These are phyloP conservation scores for Pleomassaria siparia DNA, from an alignment of 2,329 filamentous ascomycete genomes.

Conservation along the genomic window DNA sequence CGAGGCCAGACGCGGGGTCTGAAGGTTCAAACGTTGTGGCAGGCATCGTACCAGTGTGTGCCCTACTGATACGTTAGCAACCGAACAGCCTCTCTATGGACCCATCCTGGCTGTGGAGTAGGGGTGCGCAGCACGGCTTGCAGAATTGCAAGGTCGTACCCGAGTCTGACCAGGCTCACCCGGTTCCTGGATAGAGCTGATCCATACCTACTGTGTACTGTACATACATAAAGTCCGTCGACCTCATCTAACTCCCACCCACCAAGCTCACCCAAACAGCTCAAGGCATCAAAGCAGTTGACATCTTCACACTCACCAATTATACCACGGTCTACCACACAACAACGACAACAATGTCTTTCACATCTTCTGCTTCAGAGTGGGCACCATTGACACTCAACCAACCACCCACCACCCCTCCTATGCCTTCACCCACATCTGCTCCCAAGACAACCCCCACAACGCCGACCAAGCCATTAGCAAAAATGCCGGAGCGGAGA, in stretches of 20 bases:
- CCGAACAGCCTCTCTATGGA: background rate
- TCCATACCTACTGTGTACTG: too few relatives aligned
- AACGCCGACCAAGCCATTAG: conserved; percentile 17
- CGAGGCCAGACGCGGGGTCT: conserved; percentile 4
- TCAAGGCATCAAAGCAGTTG: conserved; percentile 1
- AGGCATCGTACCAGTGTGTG: conserved; percentile 12
- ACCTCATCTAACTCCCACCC: conserved; percentile 10
- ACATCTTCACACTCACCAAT: conserved; percentile 9
- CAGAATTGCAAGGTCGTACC: conserved; percentile 8
- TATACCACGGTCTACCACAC: background rate
- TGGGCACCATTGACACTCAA: conserved; percentile 22
- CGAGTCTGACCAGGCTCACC: conserved; percentile 11
- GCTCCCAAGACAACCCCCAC: conserved; percentile 7
- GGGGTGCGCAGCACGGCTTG: conserved; percentile 5
- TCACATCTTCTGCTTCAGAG: conserved; percentile 16
- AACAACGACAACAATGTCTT: conserved; percentile 22
- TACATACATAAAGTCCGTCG: conserved; percentile 22
- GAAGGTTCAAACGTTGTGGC: conserved; percentile 4
- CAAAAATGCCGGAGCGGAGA: conserved; percentile 18
- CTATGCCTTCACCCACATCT: conserved; percentile 11
- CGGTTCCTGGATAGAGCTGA: conserved; percentile 2
- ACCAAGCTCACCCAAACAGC: conserved; percentile 1
- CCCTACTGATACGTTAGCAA: conserved; percentile 7
- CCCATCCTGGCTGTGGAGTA: conserved; percentile 5
- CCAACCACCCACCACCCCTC: conserved; percentile 8